Evolutionary conservation across 352 stramenopile species (phyloP).

Genomic region (Phytophthora nicotianae): DNA sequence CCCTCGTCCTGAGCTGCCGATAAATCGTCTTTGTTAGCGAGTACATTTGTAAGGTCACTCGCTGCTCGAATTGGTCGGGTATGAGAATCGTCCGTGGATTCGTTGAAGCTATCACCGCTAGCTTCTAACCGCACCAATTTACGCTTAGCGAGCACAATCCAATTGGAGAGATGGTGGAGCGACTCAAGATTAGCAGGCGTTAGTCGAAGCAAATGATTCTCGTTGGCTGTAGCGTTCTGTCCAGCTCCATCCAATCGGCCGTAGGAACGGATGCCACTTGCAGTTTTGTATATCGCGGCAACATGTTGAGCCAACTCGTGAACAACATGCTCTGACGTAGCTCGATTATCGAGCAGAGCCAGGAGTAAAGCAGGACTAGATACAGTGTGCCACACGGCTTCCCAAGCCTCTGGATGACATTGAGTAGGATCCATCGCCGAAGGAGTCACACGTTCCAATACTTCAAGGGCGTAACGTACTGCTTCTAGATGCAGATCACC

Average conservation of each 20-base stretch:
- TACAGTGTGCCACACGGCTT: conserved; percentile 44
- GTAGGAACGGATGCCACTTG: conserved; percentile 51
- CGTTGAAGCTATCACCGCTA: conserved; percentile 19
- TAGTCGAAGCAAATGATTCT: conserved; percentile 34
- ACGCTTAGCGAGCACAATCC: conserved; percentile 77
- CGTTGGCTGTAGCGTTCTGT: neutral
- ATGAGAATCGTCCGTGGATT: conserved; percentile 21
- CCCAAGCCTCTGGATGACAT: conserved; percentile 39
- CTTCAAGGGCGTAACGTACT: conserved; percentile 63
- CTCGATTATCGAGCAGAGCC: conserved; percentile 50
- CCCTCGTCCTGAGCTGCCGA: conserved; percentile 6
- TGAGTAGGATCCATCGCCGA: conserved; percentile 37
- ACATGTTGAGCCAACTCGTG: conserved; percentile 68
- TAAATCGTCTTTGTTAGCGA: conserved; percentile 44
- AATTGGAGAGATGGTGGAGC: conserved; percentile 78
- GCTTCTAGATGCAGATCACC: conserved; percentile 58
- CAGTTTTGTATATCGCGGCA: conserved; percentile 48
- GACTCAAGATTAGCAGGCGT: conserved; percentile 76
- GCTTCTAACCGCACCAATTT: conserved; percentile 66
- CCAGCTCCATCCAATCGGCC: conserved; percentile 44
- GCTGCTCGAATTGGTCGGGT: conserved; percentile 40
- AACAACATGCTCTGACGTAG: conserved; percentile 47
- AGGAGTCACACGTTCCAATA: conserved; percentile 46
- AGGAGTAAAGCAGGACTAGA: conserved; percentile 75
- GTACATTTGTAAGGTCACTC: conserved; percentile 54